A percentile compares a stretch with the other conserved stretches of the same genome.
Evolutionary conservation across 2,329 filamentous ascomycete genomes (phyloP).

Genomic region (Elsinoe perseae): DNA sequence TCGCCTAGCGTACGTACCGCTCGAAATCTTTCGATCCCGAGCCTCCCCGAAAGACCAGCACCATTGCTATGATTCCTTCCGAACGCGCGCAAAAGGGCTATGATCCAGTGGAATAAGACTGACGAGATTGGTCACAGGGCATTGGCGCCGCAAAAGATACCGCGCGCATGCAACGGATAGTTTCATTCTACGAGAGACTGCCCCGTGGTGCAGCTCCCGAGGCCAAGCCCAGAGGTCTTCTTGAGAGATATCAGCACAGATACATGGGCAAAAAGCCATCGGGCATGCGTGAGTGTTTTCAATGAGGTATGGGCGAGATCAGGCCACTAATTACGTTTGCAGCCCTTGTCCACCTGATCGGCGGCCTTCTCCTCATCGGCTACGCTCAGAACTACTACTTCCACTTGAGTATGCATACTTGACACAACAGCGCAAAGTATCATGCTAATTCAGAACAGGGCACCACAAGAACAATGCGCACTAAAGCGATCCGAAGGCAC

Average conservation of each 20-base stretch:
- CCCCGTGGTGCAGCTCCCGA: conserved; percentile 86
- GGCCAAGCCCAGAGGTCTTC: conserved; percentile 69
- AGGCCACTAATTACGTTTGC: conserved; percentile 21
- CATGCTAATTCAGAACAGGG: conserved; percentile 47
- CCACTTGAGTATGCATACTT: conserved; percentile 76
- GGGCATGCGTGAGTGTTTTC: conserved; percentile 61
- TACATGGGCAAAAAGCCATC: conserved; percentile 96
- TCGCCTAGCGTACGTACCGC: conserved; percentile 66
- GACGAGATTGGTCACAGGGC: conserved; percentile 50
- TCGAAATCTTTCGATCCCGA: conserved; percentile 13
- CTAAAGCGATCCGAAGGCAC: conserved; percentile 43
- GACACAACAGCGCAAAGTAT: conserved; percentile 5
- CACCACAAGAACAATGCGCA: conserved; percentile 99
- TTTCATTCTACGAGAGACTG: conserved; percentile 98
- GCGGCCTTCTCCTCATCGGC: conserved; percentile 67
- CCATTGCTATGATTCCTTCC: conserved; percentile 17
- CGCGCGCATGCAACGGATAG: conserved; percentile 93
- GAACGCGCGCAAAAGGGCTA: background rate
- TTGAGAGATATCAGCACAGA: conserved; percentile 74
- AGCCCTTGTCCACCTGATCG: conserved; percentile 87
- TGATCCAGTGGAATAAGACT: conserved; percentile 17
- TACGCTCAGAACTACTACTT: conserved; percentile 99
- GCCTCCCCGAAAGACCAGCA: background rate
- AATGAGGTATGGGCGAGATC: conserved; percentile 6
- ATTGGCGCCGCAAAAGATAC: conserved; percentile 94